Base-by-base conservation (phyloP, 2,329 filamentous ascomycete species). In the Alternaria ventricosa region DNA sequence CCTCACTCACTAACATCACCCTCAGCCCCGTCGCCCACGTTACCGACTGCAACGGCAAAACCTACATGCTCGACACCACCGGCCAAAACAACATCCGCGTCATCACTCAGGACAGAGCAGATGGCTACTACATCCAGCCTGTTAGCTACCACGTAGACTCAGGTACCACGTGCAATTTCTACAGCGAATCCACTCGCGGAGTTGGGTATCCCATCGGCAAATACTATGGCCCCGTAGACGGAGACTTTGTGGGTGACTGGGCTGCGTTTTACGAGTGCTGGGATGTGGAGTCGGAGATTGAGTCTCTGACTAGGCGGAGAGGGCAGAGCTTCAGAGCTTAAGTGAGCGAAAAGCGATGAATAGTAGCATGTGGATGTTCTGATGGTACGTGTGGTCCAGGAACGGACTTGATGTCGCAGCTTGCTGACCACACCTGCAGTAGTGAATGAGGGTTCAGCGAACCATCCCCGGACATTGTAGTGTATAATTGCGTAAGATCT, bases 211-310 rank as follows among this genome's bases (percentile, higher is more conserved):
- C 56, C 23, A 55, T 67, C 13, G 65, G 65, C 36, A 28, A 62
- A 25, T 65, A 46, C 7, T 9, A 22, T 12, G 65, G 65, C 4
- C 59, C 57, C 5, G 23, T 44, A 2, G 55, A 65, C 3, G 59
- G 44, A 13, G 43, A 23, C 4, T 67, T 67, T 27, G 53, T 44
- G 3, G n/a, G 15, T 1, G 15, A 63, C 15, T 65, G 56, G 60
- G 62, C 62, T 23, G 65, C 62, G 11, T 67, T 57, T 11, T 67
- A 65, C 25, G 30, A 55, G 49, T 67, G 62, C 28, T 65, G 59
- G 59, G 6, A 36, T 5, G 18, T 45, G 15, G 20, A 55, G 12
- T 6, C 20, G n/a, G 20, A 57, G 4, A 23, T 18, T 10, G 12
- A n/a, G 11, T 22, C 20, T 23, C 22, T 12, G 10, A 15, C 45